These are phyloP conservation scores for Leishmania guyanensis DNA, from an alignment of 208 protist species.

Conservation along the genomic window DNA sequence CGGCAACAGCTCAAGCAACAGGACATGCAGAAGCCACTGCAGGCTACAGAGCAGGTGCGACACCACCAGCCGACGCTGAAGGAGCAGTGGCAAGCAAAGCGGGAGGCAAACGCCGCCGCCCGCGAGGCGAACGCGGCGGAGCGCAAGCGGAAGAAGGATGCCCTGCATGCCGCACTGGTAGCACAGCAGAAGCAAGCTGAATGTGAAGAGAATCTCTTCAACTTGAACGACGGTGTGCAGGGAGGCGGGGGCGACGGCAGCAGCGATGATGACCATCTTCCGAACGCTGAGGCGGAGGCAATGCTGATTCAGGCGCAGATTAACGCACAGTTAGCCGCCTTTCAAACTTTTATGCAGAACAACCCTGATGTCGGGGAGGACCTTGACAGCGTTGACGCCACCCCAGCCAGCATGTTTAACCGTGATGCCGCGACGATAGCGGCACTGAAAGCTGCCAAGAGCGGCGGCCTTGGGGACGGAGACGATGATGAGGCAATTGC, in stretches of 20 bases:
- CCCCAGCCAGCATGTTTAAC: constrained; percentile 7
- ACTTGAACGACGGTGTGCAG: background rate
- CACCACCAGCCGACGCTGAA: constrained; percentile 22
- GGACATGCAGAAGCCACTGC: background rate
- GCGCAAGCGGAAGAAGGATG: constrained; percentile 29
- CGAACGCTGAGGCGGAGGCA: constrained; percentile 19
- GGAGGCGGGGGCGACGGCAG: background rate
- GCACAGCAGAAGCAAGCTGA: constrained; percentile 28
- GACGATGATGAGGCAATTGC: constrained; percentile 31
- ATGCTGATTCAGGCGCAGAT: constrained; percentile 18
- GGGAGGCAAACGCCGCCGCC: constrained; percentile 14
- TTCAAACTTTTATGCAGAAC: constrained; percentile 21
- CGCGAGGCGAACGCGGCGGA: constrained; percentile 24
- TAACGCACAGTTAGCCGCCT: constrained; percentile 24
- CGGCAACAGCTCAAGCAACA: constrained; percentile 6
- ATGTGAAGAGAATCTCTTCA: background rate
- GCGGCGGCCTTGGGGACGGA: background rate
- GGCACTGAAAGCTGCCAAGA: background rate
- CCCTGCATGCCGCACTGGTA: constrained; percentile 17
- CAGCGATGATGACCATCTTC: constrained; percentile 6
- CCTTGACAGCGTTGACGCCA: background rate
- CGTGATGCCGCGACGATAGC: background rate
- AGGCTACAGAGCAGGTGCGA: constrained; percentile 8
- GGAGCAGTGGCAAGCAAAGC: constrained; percentile 30
- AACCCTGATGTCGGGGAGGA: constrained; percentile 26